Evolutionary conservation across 768 basidiomycete genomes (phyloP).

Genomic region (Russula emetica): DNA sequence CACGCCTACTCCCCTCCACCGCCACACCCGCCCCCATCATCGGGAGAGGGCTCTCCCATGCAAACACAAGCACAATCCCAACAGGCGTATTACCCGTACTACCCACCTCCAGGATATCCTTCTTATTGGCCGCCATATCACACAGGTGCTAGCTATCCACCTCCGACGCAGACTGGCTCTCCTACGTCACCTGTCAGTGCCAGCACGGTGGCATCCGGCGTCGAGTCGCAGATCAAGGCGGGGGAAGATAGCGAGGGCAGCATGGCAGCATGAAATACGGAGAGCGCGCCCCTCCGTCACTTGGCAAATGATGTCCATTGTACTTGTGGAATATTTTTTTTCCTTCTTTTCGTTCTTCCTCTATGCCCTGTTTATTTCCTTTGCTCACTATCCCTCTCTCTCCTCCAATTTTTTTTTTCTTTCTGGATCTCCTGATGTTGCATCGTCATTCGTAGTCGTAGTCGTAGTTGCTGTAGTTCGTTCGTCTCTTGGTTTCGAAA

Average conservation of each 20-base stretch:
- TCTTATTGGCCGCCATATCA: conserved; percentile 26
- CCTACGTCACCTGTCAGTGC: conserved; percentile 25
- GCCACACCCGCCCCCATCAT: conserved; percentile 5
- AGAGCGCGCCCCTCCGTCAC: background rate
- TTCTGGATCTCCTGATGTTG: conserved; percentile 19
- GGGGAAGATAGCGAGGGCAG: conserved; percentile 24
- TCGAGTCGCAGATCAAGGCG: conserved; percentile 24
- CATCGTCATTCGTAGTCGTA: background rate
- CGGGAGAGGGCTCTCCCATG: conserved; percentile 14
- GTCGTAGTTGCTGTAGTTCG: conserved; percentile 1
- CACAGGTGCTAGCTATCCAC: conserved; percentile 11
- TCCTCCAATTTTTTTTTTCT: background rate
- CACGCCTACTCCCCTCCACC: conserved; percentile 7
- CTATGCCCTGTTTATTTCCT: conserved; percentile 11
- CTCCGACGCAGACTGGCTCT: conserved; percentile 16
- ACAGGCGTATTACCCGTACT: conserved; percentile 25
- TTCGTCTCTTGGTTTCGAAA: conserved; percentile 7
- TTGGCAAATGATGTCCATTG: background rate
- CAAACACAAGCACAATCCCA: conserved; percentile 14
- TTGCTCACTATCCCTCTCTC: background rate
- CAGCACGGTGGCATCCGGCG: conserved; percentile 21
- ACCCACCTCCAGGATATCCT: conserved; percentile 25
- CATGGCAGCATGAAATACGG: conserved; percentile 13
- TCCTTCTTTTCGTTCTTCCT: background rate
- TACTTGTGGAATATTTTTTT: conserved; percentile 15